Percentiles rank a stretch among this genome's conserved stretches.
phyloP scores from a whole-genome alignment of 1,139 yeast species.

The Torulaspora pretoriensis region DNA sequence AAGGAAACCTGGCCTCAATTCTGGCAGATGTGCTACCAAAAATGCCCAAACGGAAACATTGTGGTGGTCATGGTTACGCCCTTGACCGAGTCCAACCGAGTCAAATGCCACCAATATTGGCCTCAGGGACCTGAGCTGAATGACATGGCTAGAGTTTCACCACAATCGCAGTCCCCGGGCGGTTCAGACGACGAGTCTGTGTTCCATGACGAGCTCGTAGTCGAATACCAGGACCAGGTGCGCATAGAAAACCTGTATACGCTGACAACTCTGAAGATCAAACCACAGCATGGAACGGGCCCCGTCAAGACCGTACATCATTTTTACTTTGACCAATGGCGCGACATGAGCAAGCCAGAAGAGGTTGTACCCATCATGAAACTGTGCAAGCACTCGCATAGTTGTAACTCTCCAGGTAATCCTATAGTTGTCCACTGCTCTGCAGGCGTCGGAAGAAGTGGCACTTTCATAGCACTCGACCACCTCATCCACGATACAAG shows the following conservation, averaged over 20 bases:
- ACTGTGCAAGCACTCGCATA: slow-evolving; percentile 30
- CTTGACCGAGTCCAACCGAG: slow-evolving; percentile 51
- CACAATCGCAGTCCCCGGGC: slow-evolving; percentile 25
- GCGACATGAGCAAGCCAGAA: slow-evolving; percentile 44
- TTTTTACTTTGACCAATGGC: slow-evolving; percentile 45
- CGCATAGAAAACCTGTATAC: slow-evolving; percentile 26
- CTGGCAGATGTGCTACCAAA: slow-evolving; percentile 78
- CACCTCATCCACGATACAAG: slow-evolving; percentile 43
- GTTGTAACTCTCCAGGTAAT: slow-evolving; percentile 31
- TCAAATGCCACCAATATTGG: slow-evolving; percentile 80
- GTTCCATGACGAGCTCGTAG: slow-evolving; percentile 22
- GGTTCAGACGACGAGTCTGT: slow-evolving; percentile 21
- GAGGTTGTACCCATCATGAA: slow-evolving; percentile 35
- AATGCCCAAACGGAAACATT: slow-evolving; percentile 43
- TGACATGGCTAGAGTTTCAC: slow-evolving; percentile 12
- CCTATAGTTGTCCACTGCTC: slow-evolving; percentile 62
- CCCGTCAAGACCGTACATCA: slow-evolving; percentile 39
- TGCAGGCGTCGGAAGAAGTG: slow-evolving; percentile 78
- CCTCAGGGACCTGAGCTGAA: slow-evolving; percentile 31
- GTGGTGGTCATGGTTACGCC: slow-evolving; percentile 88
- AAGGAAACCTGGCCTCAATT: slow-evolving; percentile 59
- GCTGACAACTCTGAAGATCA: slow-evolving; percentile 25
- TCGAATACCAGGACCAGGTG: slow-evolving; percentile 20
- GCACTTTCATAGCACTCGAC: slow-evolving; percentile 66
- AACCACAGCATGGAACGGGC: slow-evolving; percentile 19